Conservation (phyloP, 2,329 filamentous ascomycete genomes). For the Zymoseptoria brevis region DNA sequence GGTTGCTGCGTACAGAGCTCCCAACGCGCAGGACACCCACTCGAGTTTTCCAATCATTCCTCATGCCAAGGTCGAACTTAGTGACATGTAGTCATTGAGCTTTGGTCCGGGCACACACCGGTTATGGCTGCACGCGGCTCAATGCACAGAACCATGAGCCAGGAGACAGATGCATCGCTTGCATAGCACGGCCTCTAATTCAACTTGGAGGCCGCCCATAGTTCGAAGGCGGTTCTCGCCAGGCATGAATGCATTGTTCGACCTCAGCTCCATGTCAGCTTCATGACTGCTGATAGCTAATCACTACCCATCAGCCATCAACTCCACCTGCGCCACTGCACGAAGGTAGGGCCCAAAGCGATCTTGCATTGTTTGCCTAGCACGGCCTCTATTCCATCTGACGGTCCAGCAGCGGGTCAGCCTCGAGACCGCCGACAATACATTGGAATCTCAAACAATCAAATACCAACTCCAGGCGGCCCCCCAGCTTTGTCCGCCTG, state of each 20-base stretch:
- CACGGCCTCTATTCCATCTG: no score
- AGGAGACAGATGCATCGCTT: not conserved
- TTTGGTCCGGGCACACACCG: not conserved
- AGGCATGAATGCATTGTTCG: not conserved
- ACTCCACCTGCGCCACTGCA: no score
- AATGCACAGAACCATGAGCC: not conserved
- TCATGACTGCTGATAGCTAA: no score
- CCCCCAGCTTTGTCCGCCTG: conserved; percentile 41
- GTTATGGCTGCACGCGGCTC: not conserved
- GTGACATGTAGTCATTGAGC: not conserved
- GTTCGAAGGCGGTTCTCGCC: not conserved
- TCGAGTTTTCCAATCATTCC: not conserved
- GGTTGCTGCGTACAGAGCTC: not conserved
- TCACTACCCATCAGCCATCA: no score
- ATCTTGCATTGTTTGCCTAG: no score
- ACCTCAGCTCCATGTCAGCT: not conserved
- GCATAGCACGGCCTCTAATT: not conserved
- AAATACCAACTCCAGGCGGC: conserved; percentile 10
- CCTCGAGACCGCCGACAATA: not conserved
- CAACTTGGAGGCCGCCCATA: not conserved
- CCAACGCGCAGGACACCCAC: not conserved
- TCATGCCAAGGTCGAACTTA: no score
- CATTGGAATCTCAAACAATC: not conserved
- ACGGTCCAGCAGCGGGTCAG: no score
- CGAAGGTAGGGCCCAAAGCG: no score